A percentile compares a stretch with the other conserved stretches of the same genome.
Conservation (phyloP, 495 filamentous ascomycete genomes). For the Physcia stellaris region DNA sequence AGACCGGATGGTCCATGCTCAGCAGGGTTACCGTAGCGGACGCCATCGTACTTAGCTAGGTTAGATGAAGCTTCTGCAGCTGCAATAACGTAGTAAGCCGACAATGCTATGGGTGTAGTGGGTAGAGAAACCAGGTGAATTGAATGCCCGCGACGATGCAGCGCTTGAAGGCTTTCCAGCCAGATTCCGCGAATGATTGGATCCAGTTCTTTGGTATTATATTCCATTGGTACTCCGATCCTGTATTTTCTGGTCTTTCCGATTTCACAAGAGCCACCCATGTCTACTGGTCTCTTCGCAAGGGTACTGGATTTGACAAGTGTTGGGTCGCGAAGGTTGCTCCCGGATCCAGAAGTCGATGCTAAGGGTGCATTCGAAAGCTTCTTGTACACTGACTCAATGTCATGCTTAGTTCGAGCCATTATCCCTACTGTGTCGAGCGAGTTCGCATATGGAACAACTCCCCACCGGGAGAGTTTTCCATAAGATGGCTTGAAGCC, state of each 20-base stretch:
- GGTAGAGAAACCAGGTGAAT: slow-evolving; percentile 72
- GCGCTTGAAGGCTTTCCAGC: slow-evolving; percentile 38
- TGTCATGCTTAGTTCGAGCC: slow-evolving; percentile 34
- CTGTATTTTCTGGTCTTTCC: slow-evolving; percentile 24
- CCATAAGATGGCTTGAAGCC: slow-evolving; percentile 94
- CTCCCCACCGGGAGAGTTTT: slow-evolving; percentile 70
- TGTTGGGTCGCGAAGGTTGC: slow-evolving; percentile 70
- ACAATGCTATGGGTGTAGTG: slow-evolving; percentile 68
- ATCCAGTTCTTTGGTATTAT: slow-evolving; percentile 74
- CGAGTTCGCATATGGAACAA: slow-evolving; percentile 90
- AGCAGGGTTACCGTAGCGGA: slow-evolving; percentile 59
- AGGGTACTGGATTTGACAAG: too few species aligned
- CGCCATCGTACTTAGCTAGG: slow-evolving; percentile 92
- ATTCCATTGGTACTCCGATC: slow-evolving; percentile 74
- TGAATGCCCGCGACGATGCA: slow-evolving; percentile 50
- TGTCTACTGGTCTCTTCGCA: too few species aligned
- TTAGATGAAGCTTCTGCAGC: slow-evolving; percentile 94
- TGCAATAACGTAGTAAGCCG: slow-evolving; percentile 90
- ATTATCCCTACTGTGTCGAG: slow-evolving; percentile 87
- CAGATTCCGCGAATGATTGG: slow-evolving; percentile 54
- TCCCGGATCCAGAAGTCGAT: too few species aligned
- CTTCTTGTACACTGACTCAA: too few species aligned
- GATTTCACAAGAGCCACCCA: too few species aligned
- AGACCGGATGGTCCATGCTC: slow-evolving; percentile 22
- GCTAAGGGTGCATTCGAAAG: too few species aligned